Percentiles rank a stretch among this genome's conserved stretches.
These are phyloP conservation scores for Phellopilus nigrolimitatus DNA, from an alignment of 1,284 basidiomycete genomes.

Conservation along the genomic window DNA sequence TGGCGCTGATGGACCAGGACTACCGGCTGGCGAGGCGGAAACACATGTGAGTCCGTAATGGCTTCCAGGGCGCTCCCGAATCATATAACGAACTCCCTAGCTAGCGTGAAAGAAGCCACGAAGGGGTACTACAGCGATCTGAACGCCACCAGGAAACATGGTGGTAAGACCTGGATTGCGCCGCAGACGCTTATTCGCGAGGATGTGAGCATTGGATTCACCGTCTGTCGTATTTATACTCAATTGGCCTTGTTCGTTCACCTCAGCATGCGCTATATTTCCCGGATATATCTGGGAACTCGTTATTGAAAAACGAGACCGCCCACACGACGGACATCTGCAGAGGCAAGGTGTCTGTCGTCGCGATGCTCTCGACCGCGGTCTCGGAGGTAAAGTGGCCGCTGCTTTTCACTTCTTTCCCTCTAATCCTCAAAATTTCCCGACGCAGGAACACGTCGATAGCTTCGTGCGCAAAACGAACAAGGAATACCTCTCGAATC, in stretches of 20 bases:
- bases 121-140: conserved; percentile 92
- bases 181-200: conserved; percentile 85
- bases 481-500: conserved; percentile 53
- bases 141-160: conserved; percentile 75
- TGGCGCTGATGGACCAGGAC: conserved; percentile 71
- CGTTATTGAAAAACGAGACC: conserved; percentile 48
- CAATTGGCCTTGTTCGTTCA: conserved; percentile 16
- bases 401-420: conserved; percentile 8
- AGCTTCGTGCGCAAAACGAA: conserved; percentile 70
- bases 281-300: conserved; percentile 81
- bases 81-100: conserved; percentile 14
- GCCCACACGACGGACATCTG: conserved; percentile 80
- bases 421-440: conserved; percentile 14
- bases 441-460: conserved; percentile 69
- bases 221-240: not conserved
- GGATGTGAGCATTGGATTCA: conserved; percentile 56
- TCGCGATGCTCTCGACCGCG: conserved; percentile 77
- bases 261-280: conserved; percentile 93
- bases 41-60: conserved; percentile 52
- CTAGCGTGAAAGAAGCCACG: conserved; percentile 79
- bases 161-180: conserved; percentile 95
- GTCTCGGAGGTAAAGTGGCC: conserved; percentile 86
- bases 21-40: conserved; percentile 66
- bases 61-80: conserved; percentile 10
- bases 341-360: conserved; percentile 69